A percentile compares a stretch with the other conserved stretches of the same genome.
Conservation (phyloP, 1,284 basidiomycete genomes). For the Gomphus sp. region DNA sequence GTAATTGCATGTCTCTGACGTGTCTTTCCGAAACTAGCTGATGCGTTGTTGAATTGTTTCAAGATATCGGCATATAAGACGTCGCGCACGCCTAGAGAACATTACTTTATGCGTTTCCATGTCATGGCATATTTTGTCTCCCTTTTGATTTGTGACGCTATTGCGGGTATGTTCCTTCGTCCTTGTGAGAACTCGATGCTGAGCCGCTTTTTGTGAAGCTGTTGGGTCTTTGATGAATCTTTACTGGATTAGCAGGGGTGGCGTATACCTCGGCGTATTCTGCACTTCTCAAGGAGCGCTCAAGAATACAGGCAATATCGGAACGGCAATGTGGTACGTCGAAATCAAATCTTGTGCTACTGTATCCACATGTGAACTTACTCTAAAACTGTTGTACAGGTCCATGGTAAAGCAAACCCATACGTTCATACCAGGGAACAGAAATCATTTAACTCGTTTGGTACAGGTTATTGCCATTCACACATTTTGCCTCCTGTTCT, state of each 20-base stretch:
- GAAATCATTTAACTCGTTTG: not conserved
- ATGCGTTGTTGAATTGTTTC: not conserved
- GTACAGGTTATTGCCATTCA: slow-evolving; percentile 37
- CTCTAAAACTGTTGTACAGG: not conserved
- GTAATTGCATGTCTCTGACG: not conserved
- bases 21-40: not conserved
- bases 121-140: slow-evolving; percentile 40
- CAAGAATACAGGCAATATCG: slow-evolving; percentile 44
- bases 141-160: slow-evolving; percentile 30
- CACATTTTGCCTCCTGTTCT: slow-evolving; percentile 41
- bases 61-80: slow-evolving; percentile 4
- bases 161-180: slow-evolving; percentile 19
- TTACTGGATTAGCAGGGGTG: slow-evolving; percentile 31
- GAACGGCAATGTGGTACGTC: slow-evolving; percentile 37
- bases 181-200: no score
- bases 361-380: no score
- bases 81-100: not conserved
- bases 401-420: not conserved
- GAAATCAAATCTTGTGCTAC: no score
- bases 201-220: slow-evolving; percentile 20
- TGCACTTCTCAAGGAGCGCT: slow-evolving; percentile 44
- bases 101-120: slow-evolving; percentile 31
- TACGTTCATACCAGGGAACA: not conserved
- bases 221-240: slow-evolving; percentile 41
- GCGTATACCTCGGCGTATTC: slow-evolving; percentile 27